phyloP scores from a whole-genome alignment of 1,284 basidiomycete species.

The Meira miltonrushii region DNA sequence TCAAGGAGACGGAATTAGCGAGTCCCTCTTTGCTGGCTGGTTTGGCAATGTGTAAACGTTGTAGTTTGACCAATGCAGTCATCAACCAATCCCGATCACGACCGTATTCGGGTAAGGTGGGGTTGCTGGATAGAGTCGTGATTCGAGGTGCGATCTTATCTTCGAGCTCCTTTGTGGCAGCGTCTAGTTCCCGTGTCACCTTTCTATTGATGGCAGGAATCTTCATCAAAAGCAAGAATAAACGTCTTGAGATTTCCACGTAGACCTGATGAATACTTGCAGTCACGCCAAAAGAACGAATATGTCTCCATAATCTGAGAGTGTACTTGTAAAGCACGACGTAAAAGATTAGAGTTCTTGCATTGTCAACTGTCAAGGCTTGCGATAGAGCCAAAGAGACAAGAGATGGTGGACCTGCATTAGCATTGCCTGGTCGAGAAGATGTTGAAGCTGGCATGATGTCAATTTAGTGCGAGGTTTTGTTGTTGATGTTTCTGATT shows the following conservation, averaged over 20 bases:
- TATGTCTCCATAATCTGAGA: constrained; percentile 28
- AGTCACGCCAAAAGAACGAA: constrained; percentile 38
- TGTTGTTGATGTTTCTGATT: neutral
- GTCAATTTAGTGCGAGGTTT: no score
- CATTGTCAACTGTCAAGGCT: constrained; percentile 3
- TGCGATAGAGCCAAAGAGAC: no score
- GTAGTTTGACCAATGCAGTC: constrained; percentile 34
- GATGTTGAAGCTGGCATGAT: neutral
- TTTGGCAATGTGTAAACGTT: constrained; percentile 20
- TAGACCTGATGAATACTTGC: constrained; percentile 37
- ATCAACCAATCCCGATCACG: constrained; percentile 38
- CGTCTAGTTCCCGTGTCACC: constrained; percentile 38
- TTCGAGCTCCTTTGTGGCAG: constrained; percentile 43
- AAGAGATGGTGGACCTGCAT: no score
- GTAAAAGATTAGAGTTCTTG: constrained; percentile 37
- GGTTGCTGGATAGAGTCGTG: constrained; percentile 25
- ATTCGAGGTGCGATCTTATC: constrained; percentile 33
- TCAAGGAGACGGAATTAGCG: neutral
- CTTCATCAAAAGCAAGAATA: constrained; percentile 34
- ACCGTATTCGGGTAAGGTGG: constrained; percentile 35
- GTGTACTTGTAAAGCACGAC: constrained; percentile 32
- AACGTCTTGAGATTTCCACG: constrained; percentile 21
- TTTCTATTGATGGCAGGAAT: constrained; percentile 42
- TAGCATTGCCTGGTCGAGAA: no score
- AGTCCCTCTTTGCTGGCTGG: constrained; percentile 8